Conservation (phyloP, 2,329 filamentous ascomycete genomes). For the Botrytis deweyae region DNA sequence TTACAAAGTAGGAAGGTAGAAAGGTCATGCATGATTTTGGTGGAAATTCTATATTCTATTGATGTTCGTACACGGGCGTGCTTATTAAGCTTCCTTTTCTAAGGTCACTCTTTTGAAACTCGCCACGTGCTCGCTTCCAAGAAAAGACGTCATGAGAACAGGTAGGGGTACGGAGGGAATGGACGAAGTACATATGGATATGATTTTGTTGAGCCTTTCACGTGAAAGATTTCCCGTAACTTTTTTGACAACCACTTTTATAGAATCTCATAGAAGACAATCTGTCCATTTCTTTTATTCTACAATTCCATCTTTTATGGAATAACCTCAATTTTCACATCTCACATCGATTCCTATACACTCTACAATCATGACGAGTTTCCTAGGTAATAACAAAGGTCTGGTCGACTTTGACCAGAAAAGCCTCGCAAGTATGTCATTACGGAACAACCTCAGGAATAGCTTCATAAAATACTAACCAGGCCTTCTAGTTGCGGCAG, state of each 20-base stretch:
- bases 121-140: not conserved
- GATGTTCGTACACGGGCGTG: not conserved
- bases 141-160: conserved; percentile 27
- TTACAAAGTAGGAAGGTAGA: not conserved
- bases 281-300: conserved; percentile 4
- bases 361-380: conserved; percentile 32
- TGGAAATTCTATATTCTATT: not conserved
- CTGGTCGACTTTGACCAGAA: conserved; percentile 63
- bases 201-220: conserved; percentile 6
- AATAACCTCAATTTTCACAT: not conserved
- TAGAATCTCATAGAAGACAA: not conserved
- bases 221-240: conserved; percentile 8
- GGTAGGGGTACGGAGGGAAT: not conserved
- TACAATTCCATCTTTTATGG: not conserved
- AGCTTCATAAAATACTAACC: conserved; percentile 29
- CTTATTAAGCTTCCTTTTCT: not conserved
- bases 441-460: conserved; percentile 16
- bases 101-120: not conserved
- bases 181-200: not conserved
- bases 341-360: not conserved
- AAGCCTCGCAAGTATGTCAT: conserved; percentile 62
- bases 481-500: conserved; percentile 66
- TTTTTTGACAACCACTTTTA: not conserved
- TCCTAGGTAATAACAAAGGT: conserved; percentile 32
- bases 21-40: not conserved